Conservation (phyloP, 306 rosid genomes). For the Abrus precatorius region DNA sequence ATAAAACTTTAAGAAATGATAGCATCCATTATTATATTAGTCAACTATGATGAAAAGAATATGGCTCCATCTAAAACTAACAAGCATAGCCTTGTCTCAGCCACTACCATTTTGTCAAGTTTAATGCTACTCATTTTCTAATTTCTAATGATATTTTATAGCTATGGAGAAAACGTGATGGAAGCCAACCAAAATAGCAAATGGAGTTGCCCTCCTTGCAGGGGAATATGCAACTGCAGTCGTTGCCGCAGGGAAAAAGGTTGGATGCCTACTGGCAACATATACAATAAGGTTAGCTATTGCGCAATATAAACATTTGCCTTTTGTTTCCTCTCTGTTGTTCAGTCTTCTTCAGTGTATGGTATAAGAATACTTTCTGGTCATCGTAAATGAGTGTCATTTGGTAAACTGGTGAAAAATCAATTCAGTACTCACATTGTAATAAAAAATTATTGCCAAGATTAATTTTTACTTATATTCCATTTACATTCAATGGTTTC, state of each 20-base stretch:
- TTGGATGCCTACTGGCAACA: constrained; percentile 78
- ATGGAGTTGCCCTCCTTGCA: constrained; percentile 81
- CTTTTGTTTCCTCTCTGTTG: constrained; percentile 9
- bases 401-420: too few species aligned
- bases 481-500: too few species aligned
- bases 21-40: background rate
- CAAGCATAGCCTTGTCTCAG: constrained; percentile 11
- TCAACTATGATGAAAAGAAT: background rate
- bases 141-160: constrained; percentile 39
- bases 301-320: constrained; percentile 8
- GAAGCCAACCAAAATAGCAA: constrained; percentile 59
- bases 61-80: constrained; percentile 1
- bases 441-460: too few species aligned
- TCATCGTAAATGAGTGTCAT: constrained; percentile 1
- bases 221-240: constrained; percentile 81
- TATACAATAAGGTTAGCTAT: constrained; percentile 69
- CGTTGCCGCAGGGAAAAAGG: constrained; percentile 74
- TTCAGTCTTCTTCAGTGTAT: constrained; percentile 22
- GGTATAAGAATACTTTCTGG: constrained; percentile 10
- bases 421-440: too few species aligned
- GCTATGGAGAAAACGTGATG: constrained; percentile 79
- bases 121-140: constrained; percentile 9
- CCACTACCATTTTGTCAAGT: constrained; percentile 6
- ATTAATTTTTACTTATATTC: too few species aligned
- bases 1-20: constrained; percentile 14